phyloP scores from a whole-genome alignment of 257 asterid species.

The Cordia subcordata region DNA sequence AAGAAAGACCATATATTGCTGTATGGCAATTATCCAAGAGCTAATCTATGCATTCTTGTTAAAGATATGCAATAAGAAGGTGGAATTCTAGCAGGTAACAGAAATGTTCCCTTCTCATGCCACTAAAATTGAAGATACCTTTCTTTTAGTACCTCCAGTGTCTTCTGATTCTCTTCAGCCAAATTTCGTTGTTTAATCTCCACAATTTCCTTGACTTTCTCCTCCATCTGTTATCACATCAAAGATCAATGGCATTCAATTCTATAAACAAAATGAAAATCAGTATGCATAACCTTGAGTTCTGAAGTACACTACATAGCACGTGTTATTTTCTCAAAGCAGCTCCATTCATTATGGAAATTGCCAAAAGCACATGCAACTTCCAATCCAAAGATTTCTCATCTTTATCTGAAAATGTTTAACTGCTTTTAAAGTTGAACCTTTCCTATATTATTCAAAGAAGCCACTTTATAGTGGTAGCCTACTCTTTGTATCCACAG shows the following conservation, averaged over 20 bases:
- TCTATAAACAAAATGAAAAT: slow-evolving; percentile 7
- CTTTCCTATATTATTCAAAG: too few relatives aligned
- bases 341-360: too few relatives aligned
- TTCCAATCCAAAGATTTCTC: too few relatives aligned
- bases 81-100: background rate
- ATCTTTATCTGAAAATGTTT: too few relatives aligned
- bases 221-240: slow-evolving; percentile 67
- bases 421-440: too few relatives aligned
- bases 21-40: background rate
- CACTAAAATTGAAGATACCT: slow-evolving; percentile 42
- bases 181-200: slow-evolving; percentile 96
- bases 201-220: slow-evolving; percentile 92
- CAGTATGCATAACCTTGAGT: background rate
- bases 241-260: background rate
- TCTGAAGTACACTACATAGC: background rate
- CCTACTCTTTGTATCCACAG: too few relatives aligned
- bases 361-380: too few relatives aligned
- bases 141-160: slow-evolving; percentile 89
- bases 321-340: slow-evolving; percentile 3
- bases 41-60: background rate
- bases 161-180: slow-evolving; percentile 99
- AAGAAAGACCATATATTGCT: slow-evolving; percentile 13
- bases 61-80: background rate
- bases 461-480: too few relatives aligned
- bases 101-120: slow-evolving; percentile 2